phyloP scores from a whole-genome alignment of 768 basidiomycete genomes.

The Melanogaster broomeanus region DNA sequence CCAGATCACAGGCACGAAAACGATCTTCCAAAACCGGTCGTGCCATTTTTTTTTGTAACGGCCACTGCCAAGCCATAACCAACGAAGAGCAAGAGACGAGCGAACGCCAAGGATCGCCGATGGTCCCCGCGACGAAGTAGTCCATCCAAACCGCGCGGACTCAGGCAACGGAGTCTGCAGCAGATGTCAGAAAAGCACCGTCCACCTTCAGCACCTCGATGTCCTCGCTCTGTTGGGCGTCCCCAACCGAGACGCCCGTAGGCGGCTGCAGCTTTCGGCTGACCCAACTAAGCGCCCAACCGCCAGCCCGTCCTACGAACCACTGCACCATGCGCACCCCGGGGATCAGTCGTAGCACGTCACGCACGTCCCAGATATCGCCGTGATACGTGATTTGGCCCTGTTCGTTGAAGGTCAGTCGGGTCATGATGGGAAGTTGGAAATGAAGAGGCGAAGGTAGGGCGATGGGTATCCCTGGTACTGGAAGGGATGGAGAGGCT shows the following conservation, averaged over 20 bases:
- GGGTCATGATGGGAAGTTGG: conserved; percentile 68
- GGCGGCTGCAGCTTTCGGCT: conserved; percentile 16
- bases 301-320: conserved; percentile 64
- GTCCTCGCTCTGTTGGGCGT: neutral
- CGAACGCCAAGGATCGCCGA: no score
- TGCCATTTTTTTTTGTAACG: no score
- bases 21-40: no score
- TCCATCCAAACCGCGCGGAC: no score
- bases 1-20: no score
- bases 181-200: conserved; percentile 14
- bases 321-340: conserved; percentile 69
- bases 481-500: conserved; percentile 48
- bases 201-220: conserved; percentile 1
- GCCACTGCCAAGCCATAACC: no score
- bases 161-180: conserved; percentile 1
- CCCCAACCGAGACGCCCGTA: neutral
- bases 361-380: conserved; percentile 81
- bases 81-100: no score
- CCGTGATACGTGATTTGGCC: conserved; percentile 80
- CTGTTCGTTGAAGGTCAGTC: conserved; percentile 78
- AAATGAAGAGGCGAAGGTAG: conserved; percentile 75
- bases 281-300: conserved; percentile 52
- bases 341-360: conserved; percentile 72
- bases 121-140: no score
- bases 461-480: conserved; percentile 59